phyloP scores from a whole-genome alignment of 148 eudicot species.

The Fagopyrum homotropicum region DNA sequence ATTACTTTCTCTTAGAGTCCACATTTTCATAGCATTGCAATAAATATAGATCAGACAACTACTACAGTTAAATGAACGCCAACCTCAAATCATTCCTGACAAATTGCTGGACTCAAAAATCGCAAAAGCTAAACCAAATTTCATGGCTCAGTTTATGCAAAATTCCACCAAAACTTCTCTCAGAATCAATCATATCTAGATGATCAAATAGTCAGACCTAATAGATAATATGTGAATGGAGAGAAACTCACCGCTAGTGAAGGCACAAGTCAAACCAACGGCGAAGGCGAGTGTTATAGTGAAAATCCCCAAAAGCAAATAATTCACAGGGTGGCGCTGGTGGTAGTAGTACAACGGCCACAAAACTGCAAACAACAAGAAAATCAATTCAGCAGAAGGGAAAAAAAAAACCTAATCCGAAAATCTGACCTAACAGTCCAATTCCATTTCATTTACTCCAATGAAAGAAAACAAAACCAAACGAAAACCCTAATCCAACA shows the following conservation, averaged over 20 bases:
- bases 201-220: not conserved
- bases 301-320: constrained; percentile 55
- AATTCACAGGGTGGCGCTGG: constrained; percentile 61
- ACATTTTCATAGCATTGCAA: not conserved
- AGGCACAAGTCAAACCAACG: constrained; percentile 65
- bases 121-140: not conserved
- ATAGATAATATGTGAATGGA: not conserved
- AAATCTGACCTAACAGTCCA: not conserved
- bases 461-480: not conserved
- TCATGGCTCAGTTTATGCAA: not conserved
- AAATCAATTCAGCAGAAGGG: not conserved
- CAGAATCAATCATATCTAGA: not conserved
- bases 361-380: constrained; percentile 31
- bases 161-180: not conserved
- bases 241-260: constrained; percentile 40
- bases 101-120: not conserved
- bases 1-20: not conserved
- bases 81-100: not conserved
- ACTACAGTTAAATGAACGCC: not conserved
- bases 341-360: constrained; percentile 55
- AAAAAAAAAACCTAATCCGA: not conserved
- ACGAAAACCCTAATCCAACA: not conserved
- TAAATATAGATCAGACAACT: not conserved
- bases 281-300: constrained; percentile 42
- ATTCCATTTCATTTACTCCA: not conserved